A percentile compares a stretch with the other conserved stretches of the same genome.
These are phyloP conservation scores for Lycium barbarum DNA, from an alignment of 257 asterid species.

Conservation along the genomic window DNA sequence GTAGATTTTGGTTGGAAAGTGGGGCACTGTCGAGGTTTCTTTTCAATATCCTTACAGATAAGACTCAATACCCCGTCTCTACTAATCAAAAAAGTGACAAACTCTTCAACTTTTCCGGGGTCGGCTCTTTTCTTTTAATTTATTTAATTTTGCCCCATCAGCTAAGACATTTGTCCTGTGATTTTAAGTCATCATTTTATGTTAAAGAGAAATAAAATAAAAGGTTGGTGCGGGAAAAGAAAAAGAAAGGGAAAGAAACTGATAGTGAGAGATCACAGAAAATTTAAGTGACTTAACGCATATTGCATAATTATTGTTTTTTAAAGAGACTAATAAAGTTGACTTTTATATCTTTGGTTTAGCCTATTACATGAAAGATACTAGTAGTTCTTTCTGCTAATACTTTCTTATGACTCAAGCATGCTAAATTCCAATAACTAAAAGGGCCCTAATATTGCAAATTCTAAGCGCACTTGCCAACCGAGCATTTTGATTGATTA, in stretches of 20 bases:
- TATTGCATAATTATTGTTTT: not conserved
- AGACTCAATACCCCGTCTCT: conserved; percentile 36
- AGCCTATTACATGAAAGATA: not conserved
- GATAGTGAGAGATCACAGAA: not conserved
- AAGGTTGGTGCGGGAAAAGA: not conserved
- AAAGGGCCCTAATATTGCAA: not conserved
- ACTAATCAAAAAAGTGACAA: not conserved
- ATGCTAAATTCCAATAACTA: not conserved
- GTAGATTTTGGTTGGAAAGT: conserved; percentile 85
- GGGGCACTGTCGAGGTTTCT: conserved; percentile 31
- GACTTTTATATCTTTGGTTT: not conserved
- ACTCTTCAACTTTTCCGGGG: conserved; percentile 35
- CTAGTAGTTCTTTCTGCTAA: not conserved
- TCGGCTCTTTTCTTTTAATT: conserved; percentile 25
- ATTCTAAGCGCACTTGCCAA: not conserved
- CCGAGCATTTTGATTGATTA: not conserved
- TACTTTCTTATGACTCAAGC: not conserved
- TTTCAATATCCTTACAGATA: conserved; percentile 32
- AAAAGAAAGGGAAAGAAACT: not conserved
- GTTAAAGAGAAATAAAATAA: not conserved
- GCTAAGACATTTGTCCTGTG: not conserved
- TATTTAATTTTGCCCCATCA: conserved; percentile 16
- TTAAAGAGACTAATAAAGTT: not conserved
- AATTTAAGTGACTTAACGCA: not conserved
- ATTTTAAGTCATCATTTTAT: not conserved